phyloP scores from a whole-genome alignment of 768 basidiomycete genomes.

The Epithele typhae region DNA sequence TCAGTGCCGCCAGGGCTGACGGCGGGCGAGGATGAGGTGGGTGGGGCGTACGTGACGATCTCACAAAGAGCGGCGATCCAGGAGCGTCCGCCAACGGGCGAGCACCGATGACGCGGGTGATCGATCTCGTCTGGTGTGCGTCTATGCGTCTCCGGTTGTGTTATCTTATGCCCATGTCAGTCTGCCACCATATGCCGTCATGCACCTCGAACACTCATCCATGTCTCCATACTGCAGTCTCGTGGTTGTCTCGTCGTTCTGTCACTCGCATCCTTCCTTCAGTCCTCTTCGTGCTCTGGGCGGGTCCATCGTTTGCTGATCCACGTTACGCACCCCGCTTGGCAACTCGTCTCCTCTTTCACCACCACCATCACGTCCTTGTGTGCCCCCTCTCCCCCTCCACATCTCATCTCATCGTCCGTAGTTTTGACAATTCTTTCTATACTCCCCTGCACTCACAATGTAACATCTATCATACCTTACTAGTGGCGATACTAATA shows the following conservation, averaged over 20 bases:
- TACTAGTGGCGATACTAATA: slow-evolving; percentile 21
- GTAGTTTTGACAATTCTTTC: slow-evolving; percentile 6
- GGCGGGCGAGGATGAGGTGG: slow-evolving; percentile 57
- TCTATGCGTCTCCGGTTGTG: slow-evolving; percentile 17
- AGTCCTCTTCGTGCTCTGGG: slow-evolving; percentile 8
- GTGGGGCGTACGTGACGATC: slow-evolving; percentile 83
- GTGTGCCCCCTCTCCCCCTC: slow-evolving; percentile 6
- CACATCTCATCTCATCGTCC: background rate
- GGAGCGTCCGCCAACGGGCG: slow-evolving; percentile 43
- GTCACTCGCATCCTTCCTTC: slow-evolving; percentile 11
- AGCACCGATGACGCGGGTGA: slow-evolving; percentile 10
- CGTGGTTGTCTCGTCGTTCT: slow-evolving; percentile 13
- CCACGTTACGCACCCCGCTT: slow-evolving; percentile 5
- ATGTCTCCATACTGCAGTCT: slow-evolving; percentile 16
- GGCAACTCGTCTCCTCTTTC: slow-evolving; percentile 7
- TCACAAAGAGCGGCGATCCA: slow-evolving; percentile 72
- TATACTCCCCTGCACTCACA: slow-evolving; percentile 11
- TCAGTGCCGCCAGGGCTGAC: slow-evolving; percentile 67
- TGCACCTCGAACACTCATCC: slow-evolving; percentile 9
- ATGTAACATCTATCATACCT: slow-evolving; percentile 23
- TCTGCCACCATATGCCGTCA: slow-evolving; percentile 13
- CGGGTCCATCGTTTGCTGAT: slow-evolving; percentile 17
- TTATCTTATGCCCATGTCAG: slow-evolving; percentile 22
- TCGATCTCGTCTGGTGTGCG: slow-evolving; percentile 1
- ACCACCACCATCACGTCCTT: slow-evolving; percentile 13